Evolutionary conservation across 768 basidiomycete genomes (phyloP).

Genomic region (Pisolithus orientalis): DNA sequence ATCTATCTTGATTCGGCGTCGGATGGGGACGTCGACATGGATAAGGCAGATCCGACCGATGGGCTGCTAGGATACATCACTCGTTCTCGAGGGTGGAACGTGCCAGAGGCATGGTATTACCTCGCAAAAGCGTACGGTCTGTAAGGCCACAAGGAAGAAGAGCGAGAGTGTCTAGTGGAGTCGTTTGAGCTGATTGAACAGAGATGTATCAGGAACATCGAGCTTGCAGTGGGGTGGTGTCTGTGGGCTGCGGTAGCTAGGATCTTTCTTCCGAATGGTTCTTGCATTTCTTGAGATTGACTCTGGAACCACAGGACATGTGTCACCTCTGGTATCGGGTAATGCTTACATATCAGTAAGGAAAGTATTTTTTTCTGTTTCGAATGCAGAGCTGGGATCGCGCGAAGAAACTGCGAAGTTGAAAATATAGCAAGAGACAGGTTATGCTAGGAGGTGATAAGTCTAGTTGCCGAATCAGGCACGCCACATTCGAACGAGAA

Average conservation of each 20-base stretch:
- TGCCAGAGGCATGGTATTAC: conserved; percentile 93
- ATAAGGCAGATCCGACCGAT: conserved; percentile 74
- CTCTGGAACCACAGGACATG: too few relatives aligned
- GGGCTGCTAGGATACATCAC: conserved; percentile 74
- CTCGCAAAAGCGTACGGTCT: conserved; percentile 75
- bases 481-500: too few relatives aligned
- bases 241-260: conserved; percentile 25
- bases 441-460: too few relatives aligned
- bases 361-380: too few relatives aligned
- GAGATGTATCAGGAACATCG: conserved; percentile 58
- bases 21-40: conserved; percentile 16
- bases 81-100: conserved; percentile 80
- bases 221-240: conserved; percentile 63
- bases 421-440: too few relatives aligned
- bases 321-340: too few relatives aligned
- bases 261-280: background rate
- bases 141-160: conserved; percentile 65
- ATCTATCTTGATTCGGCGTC: conserved; percentile 51
- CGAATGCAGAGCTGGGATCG: too few relatives aligned
- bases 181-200: conserved; percentile 62
- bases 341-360: too few relatives aligned
- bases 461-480: too few relatives aligned
- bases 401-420: too few relatives aligned
- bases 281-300: background rate
- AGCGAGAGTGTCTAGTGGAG: conserved; percentile 65